Conservation (phyloP, 176 grass and related monocot species). For the Alloteropsis semialata region DNA sequence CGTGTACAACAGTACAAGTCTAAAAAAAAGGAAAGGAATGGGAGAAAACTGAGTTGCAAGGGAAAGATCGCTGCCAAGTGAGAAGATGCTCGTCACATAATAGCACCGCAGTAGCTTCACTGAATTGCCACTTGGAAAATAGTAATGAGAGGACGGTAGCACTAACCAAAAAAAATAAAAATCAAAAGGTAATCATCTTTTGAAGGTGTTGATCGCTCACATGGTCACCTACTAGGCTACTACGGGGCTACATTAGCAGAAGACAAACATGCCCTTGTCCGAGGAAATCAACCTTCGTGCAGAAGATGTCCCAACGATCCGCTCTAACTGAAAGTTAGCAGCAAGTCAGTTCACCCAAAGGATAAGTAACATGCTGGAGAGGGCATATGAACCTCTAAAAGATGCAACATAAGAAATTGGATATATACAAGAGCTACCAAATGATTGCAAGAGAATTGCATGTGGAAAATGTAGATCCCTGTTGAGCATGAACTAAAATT, state of each 20-base stretch:
- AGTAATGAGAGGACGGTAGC: too few species aligned
- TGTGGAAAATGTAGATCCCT: not conserved
- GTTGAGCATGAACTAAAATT: not conserved
- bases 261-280: conserved; percentile 74
- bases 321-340: conserved; percentile 60
- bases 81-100: too few species aligned
- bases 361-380: not conserved
- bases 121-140: too few species aligned
- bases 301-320: conserved; percentile 62
- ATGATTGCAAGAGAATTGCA: not conserved
- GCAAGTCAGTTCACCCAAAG: not conserved
- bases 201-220: not conserved
- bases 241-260: conserved; percentile 31
- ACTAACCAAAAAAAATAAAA: too few species aligned
- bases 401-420: not conserved
- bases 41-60: too few species aligned
- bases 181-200: too few species aligned
- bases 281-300: conserved; percentile 76
- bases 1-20: too few species aligned
- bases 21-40: too few species aligned
- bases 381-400: not conserved
- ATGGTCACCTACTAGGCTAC: not conserved
- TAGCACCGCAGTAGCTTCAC: too few species aligned
- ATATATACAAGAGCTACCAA: conserved; percentile 3
- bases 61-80: too few species aligned